A percentile compares a stretch with the other conserved stretches of the same genome.
These are phyloP conservation scores for Wickerhamiella galacta DNA, from an alignment of 805 yeast genomes.

Conservation along the genomic window DNA sequence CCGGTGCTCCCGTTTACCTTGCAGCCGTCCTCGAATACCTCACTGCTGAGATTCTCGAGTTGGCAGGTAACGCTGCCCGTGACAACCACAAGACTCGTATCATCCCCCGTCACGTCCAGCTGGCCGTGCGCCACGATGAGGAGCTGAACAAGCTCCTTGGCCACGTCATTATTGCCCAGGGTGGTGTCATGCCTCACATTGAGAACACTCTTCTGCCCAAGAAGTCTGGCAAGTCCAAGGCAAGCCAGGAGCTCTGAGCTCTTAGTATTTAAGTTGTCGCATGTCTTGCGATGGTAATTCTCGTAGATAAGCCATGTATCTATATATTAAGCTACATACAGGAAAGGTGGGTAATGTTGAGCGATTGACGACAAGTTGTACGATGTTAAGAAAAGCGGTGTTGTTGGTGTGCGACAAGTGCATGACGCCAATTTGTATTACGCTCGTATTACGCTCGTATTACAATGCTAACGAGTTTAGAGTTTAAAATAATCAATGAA, in stretches of 20 bases:
- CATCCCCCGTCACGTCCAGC: slow-evolving; percentile 91
- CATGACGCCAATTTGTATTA: too few species aligned
- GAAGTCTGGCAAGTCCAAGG: slow-evolving; percentile 25
- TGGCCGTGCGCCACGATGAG: slow-evolving; percentile 96
- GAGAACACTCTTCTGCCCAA: slow-evolving; percentile 66
- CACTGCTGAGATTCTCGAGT: slow-evolving; percentile 91
- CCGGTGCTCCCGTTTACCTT: slow-evolving; percentile 80
- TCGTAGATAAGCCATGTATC: too few species aligned
- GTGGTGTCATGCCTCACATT: slow-evolving; percentile 95
- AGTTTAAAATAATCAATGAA: too few species aligned
- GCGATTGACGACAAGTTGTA: too few species aligned
- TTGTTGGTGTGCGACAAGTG: too few species aligned
- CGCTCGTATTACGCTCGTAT: too few species aligned
- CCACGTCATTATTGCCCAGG: slow-evolving; percentile 90
- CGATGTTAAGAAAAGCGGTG: too few species aligned
- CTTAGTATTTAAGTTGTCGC: slow-evolving; percentile 10
- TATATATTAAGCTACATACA: too few species aligned
- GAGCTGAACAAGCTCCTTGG: slow-evolving; percentile 78
- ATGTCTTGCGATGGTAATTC: too few species aligned
- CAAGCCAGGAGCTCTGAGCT: slow-evolving; percentile 25
- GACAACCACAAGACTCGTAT: slow-evolving; percentile 91
- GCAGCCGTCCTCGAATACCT: slow-evolving; percentile 92
- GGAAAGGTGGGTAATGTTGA: too few species aligned
- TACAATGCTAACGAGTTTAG: too few species aligned
- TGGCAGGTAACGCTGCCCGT: slow-evolving; percentile 97